phyloP scores from a whole-genome alignment of 768 basidiomycete species.

The Sutorius australiensis region DNA sequence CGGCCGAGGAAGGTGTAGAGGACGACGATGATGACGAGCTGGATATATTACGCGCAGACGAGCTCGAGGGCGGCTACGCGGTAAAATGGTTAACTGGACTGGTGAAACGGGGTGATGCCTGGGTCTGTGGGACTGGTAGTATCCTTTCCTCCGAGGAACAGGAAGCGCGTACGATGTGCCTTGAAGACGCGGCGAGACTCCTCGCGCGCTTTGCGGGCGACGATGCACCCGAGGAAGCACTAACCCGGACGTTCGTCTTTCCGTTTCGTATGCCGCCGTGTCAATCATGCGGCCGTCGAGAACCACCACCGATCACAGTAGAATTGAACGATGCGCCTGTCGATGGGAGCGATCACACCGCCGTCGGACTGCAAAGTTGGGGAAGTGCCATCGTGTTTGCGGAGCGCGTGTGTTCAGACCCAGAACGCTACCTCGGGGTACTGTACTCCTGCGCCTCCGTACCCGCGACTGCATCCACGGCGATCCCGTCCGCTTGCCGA shows the following conservation, averaged over 20 bases:
- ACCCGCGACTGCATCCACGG: background rate
- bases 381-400: conserved; percentile 72
- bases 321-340: conserved; percentile 71
- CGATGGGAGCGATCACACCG: conserved; percentile 63
- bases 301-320: conserved; percentile 34
- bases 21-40: conserved; percentile 23
- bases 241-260: conserved; percentile 57
- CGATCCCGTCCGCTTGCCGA: background rate
- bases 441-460: conserved; percentile 2
- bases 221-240: conserved; percentile 38
- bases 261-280: conserved; percentile 19
- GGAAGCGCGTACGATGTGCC: conserved; percentile 37
- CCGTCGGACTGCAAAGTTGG: conserved; percentile 84
- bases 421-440: conserved; percentile 37
- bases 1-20: background rate
- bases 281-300: background rate
- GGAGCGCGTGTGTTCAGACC: conserved; percentile 52
- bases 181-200: conserved; percentile 59
- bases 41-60: conserved; percentile 55
- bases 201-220: conserved; percentile 49
- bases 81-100: conserved; percentile 75
- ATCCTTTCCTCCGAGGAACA: conserved; percentile 35
- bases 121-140: conserved; percentile 31
- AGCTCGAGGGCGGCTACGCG: conserved; percentile 62
- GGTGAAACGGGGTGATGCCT: conserved; percentile 54